Evolutionary conservation across 202 grass and related monocot genomes (phyloP).

Genomic region (Setaria italica): DNA sequence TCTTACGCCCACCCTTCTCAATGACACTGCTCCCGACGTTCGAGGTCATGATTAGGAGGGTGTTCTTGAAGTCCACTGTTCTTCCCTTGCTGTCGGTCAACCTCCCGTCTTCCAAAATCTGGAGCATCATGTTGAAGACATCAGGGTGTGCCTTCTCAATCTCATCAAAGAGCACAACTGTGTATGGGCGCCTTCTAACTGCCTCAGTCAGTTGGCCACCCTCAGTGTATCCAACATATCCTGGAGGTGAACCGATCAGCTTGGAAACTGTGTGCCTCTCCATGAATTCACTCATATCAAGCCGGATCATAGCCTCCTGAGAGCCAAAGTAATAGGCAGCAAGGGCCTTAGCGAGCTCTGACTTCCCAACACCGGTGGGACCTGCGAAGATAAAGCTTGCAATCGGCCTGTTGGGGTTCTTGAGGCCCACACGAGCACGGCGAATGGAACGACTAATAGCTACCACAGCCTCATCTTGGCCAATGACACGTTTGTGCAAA

Average conservation of each 20-base stretch:
- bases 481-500: conserved; percentile 68
- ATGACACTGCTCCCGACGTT: conserved; percentile 91
- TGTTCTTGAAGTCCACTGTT: conserved; percentile 93
- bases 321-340: conserved; percentile 89
- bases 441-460: conserved; percentile 84
- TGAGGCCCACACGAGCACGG: conserved; percentile 79
- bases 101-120: conserved; percentile 85
- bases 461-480: conserved; percentile 89
- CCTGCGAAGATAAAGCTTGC: conserved; percentile 89
- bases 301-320: conserved; percentile 85
- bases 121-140: conserved; percentile 97
- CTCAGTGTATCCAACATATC: conserved; percentile 91
- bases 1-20: conserved; percentile 82
- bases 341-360: conserved; percentile 84
- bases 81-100: conserved; percentile 90
- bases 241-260: conserved; percentile 87
- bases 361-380: conserved; percentile 88
- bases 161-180: conserved; percentile 85
- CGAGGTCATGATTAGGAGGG: conserved; percentile 88
- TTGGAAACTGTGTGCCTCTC: conserved; percentile 90
- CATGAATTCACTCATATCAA: conserved; percentile 97
- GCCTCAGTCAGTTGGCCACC: conserved; percentile 92
- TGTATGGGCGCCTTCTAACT: conserved; percentile 76
- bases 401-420: conserved; percentile 87
- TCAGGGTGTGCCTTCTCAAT: conserved; percentile 93